Evolutionary conservation across 192 early-diverging fungal genomes (phyloP), one percentile per base, ranked within the genome.

Genomic region (Dissophora globulifera): DNA sequence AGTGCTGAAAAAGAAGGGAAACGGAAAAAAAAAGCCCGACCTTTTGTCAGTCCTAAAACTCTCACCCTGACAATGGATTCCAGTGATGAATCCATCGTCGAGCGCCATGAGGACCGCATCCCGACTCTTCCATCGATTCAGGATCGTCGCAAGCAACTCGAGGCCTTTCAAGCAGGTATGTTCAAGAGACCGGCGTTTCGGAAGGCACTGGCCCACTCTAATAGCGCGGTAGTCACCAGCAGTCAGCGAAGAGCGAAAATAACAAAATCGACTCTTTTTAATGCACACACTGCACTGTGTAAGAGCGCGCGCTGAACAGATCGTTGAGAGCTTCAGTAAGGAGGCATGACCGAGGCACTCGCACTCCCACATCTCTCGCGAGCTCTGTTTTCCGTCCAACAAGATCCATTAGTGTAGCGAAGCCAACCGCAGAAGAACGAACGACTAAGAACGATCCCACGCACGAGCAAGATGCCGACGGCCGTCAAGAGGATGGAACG

Each of bases 131-230:
- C 51, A 6, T 63, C 71, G 20, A 46, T 61, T 41, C 62, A 75
- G n/a, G 71, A 75, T 6, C 71, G 71, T 45, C 55, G 71, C 13
- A 38, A 8, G 43, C 62, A 59, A 27, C 31, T 75, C 9, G 71
- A 75, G 27, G 71, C 62, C 20, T 75, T 54, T 32, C 55, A 75
- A 53, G 71, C 71, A 35, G 71, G 71, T 75, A 46, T 62, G n/a
- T n/a, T n/a, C n/a, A n/a, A n/a, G n/a, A n/a, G n/a, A n/a, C n/a
- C n/a, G n/a, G n/a, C n/a, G n/a, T n/a, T n/a, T n/a, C n/a, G n/a
- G n/a, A n/a, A n/a, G n/a, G n/a, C n/a, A n/a, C n/a, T n/a, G n/a
- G n/a, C n/a, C n/a, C n/a, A n/a, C n/a, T n/a, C n/a, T n/a, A n/a
- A n/a, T n/a, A n/a, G n/a, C n/a, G n/a, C n/a, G n/a, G n/a, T n/a